Evolutionary conservation across 73 alveolate species (phyloP).

Genomic region (Symbiodinium natans): DNA sequence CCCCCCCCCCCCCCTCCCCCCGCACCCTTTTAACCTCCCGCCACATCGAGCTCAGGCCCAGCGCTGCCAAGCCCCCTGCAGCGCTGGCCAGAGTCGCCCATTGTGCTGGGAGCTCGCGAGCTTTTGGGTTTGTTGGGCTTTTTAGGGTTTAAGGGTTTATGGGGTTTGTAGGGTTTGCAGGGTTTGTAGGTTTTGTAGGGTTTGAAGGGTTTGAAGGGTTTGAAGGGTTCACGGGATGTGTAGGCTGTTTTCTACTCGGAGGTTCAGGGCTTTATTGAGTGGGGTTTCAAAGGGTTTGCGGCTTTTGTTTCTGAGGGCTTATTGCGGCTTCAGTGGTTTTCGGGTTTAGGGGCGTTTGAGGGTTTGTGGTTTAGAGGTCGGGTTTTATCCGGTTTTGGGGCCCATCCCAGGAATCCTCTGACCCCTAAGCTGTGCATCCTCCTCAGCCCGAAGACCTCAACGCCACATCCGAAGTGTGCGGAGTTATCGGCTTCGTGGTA

Average conservation of each 20-base stretch:
- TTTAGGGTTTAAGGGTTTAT: no score
- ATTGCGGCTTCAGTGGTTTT: background rate
- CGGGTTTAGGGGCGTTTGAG: background rate
- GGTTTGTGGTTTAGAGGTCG: background rate
- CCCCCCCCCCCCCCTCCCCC: no score
- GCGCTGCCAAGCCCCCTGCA: background rate
- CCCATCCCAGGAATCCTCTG: background rate
- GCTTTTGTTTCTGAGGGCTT: background rate
- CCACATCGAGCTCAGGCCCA: no score
- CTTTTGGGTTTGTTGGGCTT: no score
- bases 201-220: background rate
- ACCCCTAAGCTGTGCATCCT: background rate
- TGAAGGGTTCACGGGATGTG: background rate
- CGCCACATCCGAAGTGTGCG: no score
- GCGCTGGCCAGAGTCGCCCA: background rate
- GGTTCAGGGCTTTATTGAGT: background rate
- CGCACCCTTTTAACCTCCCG: no score
- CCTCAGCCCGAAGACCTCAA: no score
- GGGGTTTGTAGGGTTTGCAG: no score
- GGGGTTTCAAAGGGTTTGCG: no score
- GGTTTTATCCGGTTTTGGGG: background rate
- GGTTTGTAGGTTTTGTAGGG: no score
- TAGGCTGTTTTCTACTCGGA: background rate
- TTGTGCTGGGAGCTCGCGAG: background rate
- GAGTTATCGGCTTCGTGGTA: no score